A percentile compares a stretch with the other conserved stretches of the same genome.
Evolutionary conservation across 148 eudicot species (phyloP).

Genomic region (Dysphania ambrosioides): DNA sequence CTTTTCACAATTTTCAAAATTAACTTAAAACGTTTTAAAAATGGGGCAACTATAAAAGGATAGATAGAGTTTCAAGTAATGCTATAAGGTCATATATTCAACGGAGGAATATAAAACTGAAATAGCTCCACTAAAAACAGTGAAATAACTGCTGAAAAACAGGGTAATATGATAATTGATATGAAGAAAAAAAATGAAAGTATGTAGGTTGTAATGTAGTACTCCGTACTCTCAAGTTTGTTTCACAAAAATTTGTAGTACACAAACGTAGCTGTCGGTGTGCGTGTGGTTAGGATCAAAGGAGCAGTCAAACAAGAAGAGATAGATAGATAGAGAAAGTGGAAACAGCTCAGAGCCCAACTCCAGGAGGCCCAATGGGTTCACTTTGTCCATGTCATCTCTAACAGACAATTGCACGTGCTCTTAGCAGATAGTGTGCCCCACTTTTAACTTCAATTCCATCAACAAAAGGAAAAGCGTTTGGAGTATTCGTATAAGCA

Average conservation of each 20-base stretch:
- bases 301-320: constrained; percentile 14
- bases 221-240: background rate
- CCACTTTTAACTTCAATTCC: constrained; percentile 6
- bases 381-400: constrained; percentile 23
- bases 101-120: background rate
- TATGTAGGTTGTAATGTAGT: background rate
- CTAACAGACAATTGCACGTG: constrained; percentile 22
- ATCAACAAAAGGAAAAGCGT: constrained; percentile 1
- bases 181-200: background rate
- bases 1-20: no score
- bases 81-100: background rate
- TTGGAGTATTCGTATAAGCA: background rate
- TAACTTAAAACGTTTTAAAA: no score
- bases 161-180: background rate
- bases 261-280: constrained; percentile 7
- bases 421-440: constrained; percentile 15
- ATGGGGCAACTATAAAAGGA: no score
- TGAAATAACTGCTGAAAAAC: constrained; percentile 6
- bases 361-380: constrained; percentile 17
- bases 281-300: constrained; percentile 16
- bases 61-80: no score
- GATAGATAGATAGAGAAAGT: constrained; percentile 1
- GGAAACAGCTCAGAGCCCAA: constrained; percentile 16
- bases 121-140: background rate
- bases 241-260: background rate